Evolutionary conservation across 208 protist genomes (phyloP).

Genomic region (Leishmania martiniquensis): DNA sequence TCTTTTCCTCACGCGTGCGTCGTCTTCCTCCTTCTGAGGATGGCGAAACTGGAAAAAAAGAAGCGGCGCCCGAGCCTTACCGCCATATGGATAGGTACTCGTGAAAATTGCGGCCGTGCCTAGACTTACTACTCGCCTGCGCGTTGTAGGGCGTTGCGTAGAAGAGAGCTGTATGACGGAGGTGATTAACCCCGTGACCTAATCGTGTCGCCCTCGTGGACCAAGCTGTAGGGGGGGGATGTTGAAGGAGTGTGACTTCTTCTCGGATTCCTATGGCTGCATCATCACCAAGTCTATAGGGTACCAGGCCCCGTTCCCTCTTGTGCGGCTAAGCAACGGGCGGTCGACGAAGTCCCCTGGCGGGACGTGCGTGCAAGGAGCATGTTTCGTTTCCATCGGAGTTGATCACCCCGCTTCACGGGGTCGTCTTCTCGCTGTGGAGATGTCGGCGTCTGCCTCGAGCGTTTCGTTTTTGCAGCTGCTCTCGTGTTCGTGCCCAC

Average conservation of each 20-base stretch:
- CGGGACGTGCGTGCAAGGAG: constrained; percentile 8
- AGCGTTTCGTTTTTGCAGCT: constrained; percentile 33
- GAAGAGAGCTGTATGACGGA: not conserved
- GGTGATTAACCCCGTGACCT: not conserved
- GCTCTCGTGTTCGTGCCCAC: constrained; percentile 1
- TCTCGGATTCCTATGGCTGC: constrained; percentile 59
- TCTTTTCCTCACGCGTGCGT: not conserved
- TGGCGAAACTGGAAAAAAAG: not conserved
- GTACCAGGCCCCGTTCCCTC: constrained; percentile 54
- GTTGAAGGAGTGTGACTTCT: constrained; percentile 46
- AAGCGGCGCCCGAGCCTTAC: not conserved
- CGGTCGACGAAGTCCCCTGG: not conserved
- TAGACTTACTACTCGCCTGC: not conserved
- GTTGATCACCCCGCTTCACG: constrained; percentile 1
- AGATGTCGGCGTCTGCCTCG: constrained; percentile 4
- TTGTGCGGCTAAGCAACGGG: constrained; percentile 38
- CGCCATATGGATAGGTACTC: not conserved
- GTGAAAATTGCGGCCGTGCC: not conserved
- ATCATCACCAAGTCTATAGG: constrained; percentile 46
- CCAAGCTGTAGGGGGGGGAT: not conserved
- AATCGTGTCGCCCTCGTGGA: not conserved
- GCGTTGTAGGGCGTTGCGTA: not conserved
- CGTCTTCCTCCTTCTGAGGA: not conserved
- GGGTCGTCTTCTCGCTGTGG: constrained; percentile 26
- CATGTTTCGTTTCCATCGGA: constrained; percentile 23